Conservation (phyloP, 2,329 filamentous ascomycete genomes). For the Cadophora luteo-olivacea region DNA sequence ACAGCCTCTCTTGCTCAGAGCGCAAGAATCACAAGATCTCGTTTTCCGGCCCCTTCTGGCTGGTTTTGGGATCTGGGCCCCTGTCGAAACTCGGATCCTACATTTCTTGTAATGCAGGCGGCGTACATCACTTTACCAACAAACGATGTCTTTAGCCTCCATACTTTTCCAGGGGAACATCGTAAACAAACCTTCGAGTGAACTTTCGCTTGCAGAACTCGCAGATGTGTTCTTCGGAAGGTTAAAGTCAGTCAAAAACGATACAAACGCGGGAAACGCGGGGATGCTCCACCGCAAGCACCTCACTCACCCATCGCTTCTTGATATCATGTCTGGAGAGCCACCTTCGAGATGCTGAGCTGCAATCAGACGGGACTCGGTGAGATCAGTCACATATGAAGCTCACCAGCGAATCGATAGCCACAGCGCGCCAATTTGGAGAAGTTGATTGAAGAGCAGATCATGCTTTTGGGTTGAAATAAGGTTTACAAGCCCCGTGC, state of each 20-base stretch:
- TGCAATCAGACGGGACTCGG: not conserved
- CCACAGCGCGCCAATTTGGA: not conserved
- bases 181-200: not conserved
- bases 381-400: not conserved
- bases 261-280: not conserved
- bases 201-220: conserved; percentile 15
- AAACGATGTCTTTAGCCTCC: not conserved
- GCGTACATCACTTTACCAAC: not conserved
- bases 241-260: not conserved
- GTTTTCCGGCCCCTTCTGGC: not conserved
- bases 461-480: not conserved
- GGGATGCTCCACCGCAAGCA: not conserved
- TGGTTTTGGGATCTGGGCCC: not conserved
- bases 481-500: not conserved
- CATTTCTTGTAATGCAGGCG: not conserved
- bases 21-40: not conserved
- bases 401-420: not conserved
- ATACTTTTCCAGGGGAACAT: not conserved
- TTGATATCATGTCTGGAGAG: not conserved
- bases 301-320: not conserved
- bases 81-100: not conserved
- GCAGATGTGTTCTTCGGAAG: conserved; percentile 1
- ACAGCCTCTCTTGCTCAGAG: not conserved
- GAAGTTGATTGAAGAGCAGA: not conserved
- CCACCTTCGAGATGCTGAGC: not conserved